These are phyloP conservation scores for Citrus trifoliata DNA, from an alignment of 345 rosid genomes.

Conservation along the genomic window DNA sequence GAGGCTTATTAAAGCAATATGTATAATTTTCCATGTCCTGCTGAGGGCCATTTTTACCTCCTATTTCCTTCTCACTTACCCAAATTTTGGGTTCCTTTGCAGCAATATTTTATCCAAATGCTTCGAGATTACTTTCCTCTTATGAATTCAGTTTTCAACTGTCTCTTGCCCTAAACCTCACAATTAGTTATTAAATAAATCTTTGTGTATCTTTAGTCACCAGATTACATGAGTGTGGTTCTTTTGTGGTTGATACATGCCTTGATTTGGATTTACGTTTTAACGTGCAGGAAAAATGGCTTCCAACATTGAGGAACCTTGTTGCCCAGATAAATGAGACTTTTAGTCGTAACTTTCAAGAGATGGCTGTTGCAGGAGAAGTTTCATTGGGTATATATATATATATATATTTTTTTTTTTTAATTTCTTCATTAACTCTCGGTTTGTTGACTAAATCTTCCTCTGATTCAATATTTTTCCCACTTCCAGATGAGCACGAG, in stretches of 20 bases:
- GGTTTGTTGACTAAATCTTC: constrained; percentile 2
- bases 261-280: constrained; percentile 1
- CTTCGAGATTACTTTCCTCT: background rate
- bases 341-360: constrained; percentile 82
- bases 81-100: background rate
- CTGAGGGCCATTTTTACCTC: background rate
- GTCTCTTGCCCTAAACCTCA: background rate
- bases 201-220: background rate
- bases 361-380: constrained; percentile 99
- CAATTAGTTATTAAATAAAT: background rate
- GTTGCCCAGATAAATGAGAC: constrained; percentile 80
- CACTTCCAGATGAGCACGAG: constrained; percentile 68
- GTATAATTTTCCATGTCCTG: background rate
- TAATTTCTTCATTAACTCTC: background rate
- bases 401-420: background rate
- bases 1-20: background rate
- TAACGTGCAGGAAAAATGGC: constrained; percentile 72
- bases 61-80: too few species aligned
- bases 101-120: background rate
- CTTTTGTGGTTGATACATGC: background rate
- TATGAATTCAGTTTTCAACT: background rate
- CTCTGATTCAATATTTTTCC: constrained; percentile 13
- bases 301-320: constrained; percentile 80
- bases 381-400: constrained; percentile 53
- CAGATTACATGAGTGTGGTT: background rate